phyloP scores from a whole-genome alignment of 2,329 filamentous ascomycete species.

The Calonectria pseudoturangicola region DNA sequence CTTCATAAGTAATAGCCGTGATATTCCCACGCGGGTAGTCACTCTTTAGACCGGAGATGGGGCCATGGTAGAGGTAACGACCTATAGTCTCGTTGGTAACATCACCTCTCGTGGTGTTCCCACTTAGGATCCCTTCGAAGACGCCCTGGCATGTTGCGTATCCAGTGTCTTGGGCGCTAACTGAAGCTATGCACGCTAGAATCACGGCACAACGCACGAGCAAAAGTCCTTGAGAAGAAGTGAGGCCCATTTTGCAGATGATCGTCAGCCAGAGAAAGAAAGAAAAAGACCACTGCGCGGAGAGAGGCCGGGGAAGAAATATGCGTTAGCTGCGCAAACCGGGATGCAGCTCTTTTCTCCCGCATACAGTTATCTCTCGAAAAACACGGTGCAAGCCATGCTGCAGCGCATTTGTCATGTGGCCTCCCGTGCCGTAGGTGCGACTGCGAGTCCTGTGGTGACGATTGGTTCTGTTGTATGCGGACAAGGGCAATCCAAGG shows the following conservation, averaged over 20 bases:
- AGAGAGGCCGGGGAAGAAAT: background rate
- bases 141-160: constrained; percentile 1
- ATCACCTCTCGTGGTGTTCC: background rate
- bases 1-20: constrained; percentile 14
- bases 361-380: constrained; percentile 9
- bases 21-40: constrained; percentile 9
- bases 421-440: constrained; percentile 8
- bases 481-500: background rate
- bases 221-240: constrained; percentile 6
- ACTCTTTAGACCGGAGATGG: constrained; percentile 7
- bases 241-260: constrained; percentile 21
- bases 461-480: background rate
- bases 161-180: constrained; percentile 3
- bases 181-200: constrained; percentile 7
- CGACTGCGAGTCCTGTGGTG: background rate
- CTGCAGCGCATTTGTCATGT: constrained; percentile 4
- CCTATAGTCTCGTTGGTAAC: constrained; percentile 2
- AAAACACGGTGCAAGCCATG: constrained; percentile 20
- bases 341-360: background rate
- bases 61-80: background rate
- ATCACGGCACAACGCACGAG: constrained; percentile 9
- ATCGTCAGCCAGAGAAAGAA: background rate
- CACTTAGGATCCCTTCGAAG: background rate
- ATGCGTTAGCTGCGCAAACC: constrained; percentile 1
- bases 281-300: background rate